Percentiles rank a stretch among this genome's conserved stretches.
Conservation (phyloP, 768 basidiomycete species). For the Russula earlei region DNA sequence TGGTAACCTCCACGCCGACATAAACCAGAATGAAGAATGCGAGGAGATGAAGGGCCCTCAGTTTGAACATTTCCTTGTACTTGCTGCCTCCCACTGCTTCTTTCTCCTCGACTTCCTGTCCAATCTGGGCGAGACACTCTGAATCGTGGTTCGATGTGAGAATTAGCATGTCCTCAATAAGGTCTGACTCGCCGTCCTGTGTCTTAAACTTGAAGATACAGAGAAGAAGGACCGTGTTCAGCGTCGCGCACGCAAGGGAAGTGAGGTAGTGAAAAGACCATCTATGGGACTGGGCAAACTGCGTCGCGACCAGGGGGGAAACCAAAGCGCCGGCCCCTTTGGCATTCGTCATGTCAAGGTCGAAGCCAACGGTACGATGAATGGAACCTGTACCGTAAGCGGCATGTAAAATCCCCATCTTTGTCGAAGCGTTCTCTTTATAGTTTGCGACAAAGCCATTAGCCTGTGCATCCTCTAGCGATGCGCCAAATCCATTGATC, state of each 20-base stretch:
- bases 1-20: conserved; percentile 32
- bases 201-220: conserved; percentile 57
- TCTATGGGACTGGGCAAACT: conserved; percentile 52
- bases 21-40: conserved; percentile 38
- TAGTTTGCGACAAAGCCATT: conserved; percentile 60
- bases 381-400: conserved; percentile 39
- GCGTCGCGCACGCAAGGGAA: conserved; percentile 56
- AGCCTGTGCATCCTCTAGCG: conserved; percentile 58
- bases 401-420: conserved; percentile 64
- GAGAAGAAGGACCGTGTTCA: conserved; percentile 44
- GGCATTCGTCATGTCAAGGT: background rate
- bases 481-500: conserved; percentile 42
- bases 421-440: conserved; percentile 43
- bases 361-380: background rate
- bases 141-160: background rate
- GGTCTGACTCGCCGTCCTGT: conserved; percentile 47
- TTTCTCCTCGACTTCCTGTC: conserved; percentile 35
- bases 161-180: background rate
- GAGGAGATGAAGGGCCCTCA: conserved; percentile 32
- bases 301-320: conserved; percentile 71
- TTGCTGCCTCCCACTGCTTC: conserved; percentile 32
- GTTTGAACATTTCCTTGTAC: conserved; percentile 38
- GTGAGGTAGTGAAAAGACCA: conserved; percentile 78
- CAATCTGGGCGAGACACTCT: conserved; percentile 50
- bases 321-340: conserved; percentile 56